Evolutionary conservation across 1,139 yeast genomes (phyloP).

Genomic region (Yamadazyma sp.): DNA sequence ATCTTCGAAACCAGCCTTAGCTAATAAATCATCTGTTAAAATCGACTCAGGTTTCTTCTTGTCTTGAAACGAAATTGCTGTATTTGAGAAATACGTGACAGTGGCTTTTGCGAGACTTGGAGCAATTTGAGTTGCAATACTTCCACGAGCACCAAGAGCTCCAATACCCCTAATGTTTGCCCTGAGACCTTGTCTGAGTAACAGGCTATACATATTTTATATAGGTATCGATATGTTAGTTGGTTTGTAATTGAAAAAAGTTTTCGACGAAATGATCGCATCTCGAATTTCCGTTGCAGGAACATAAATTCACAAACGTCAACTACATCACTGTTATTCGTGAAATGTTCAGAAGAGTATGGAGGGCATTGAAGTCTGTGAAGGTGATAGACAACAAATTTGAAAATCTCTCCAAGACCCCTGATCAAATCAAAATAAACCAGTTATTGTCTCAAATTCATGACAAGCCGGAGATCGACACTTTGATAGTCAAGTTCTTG

Average conservation of each 20-base stretch:
- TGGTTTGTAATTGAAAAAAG: neutral
- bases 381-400: slow-evolving; percentile 30
- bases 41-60: slow-evolving; percentile 26
- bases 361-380: slow-evolving; percentile 29
- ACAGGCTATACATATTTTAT: slow-evolving; percentile 4
- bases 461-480: slow-evolving; percentile 31
- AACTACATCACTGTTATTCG: neutral
- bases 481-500: slow-evolving; percentile 32
- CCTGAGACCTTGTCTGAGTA: slow-evolving; percentile 6
- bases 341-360: slow-evolving; percentile 16
- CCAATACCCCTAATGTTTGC: neutral
- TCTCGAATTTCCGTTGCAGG: neutral
- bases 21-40: slow-evolving; percentile 77
- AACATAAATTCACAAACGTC: neutral
- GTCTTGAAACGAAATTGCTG: slow-evolving; percentile 1
- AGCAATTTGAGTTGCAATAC: neutral
- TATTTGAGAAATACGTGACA: neutral
- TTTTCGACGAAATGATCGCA: neutral
- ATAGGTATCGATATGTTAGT: too few relatives aligned
- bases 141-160: neutral
- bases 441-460: slow-evolving; percentile 27
- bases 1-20: slow-evolving; percentile 77
- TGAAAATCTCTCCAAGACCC: slow-evolving; percentile 18
- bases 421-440: slow-evolving; percentile 21
- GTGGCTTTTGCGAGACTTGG: neutral